Evolutionary conservation across 148 eudicot species (phyloP), one percentile per base, ranked within the genome.

Genomic region (Chenopodium album): DNA sequence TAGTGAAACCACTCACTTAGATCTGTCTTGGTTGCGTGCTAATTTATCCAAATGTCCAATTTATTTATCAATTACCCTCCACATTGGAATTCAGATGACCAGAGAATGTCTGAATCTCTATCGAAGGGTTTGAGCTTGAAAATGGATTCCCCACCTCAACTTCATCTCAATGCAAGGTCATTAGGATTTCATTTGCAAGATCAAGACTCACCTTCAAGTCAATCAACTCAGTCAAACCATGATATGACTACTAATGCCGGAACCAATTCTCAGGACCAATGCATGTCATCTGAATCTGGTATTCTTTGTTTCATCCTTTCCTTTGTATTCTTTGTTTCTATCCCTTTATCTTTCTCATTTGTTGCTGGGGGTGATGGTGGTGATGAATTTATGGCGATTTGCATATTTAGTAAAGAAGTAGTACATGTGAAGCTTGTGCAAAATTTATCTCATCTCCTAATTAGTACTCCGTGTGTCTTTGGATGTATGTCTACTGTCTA

Each of bases 271-370:
- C 94, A 90, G 81, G 94, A 90, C 63, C 94, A 87, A 71, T 88
- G 90, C 88, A 84, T 86, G 80, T 92, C 94, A 31, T 89, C 94
- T 2, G 92, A 91, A 74, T 90, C 92, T 63, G 95, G 97, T 93
- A 90, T 12, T 66, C 9, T 9, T 54, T 28, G 1, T 66, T 23
- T 9, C 50, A 41, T 41, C n/a, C 52, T 44, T 48, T 9, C 13
- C 10, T 59, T 76, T 9, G 26, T 63, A n/a, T 29, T 67, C n/a
- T 0, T 52, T 52, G 16, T 67, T 23, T 9, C 14, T 1, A 9
- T 11, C 14, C 75, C 16, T 59, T 59, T 59, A 62, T 20, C 26
- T 60, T 77, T 76, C 22, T 28, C 46, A 20, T 31, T 13, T 47
- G 22, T 10, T 50, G 46, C 23, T 50, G 9, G 17, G 3, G 37